Base-by-base conservation (phyloP, 1,284 basidiomycete species). In the Ceratobasidium sp. region DNA sequence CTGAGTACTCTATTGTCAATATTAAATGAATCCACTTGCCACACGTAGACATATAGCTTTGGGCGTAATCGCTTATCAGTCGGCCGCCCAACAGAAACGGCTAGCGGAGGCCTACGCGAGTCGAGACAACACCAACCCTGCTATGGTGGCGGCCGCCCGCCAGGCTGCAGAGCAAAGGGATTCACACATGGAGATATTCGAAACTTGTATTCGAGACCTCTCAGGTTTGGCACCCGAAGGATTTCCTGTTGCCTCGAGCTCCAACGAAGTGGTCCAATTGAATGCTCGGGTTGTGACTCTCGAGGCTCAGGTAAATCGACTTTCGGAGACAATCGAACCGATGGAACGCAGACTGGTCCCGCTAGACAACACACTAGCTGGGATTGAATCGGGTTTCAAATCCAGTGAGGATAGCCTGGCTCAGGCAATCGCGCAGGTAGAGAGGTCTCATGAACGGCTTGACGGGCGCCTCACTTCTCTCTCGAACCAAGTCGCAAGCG, bases 141-240 rank as follows among this genome's bases (percentile, higher is more conserved):
- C 27, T 11, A 33, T 36, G 15, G 36, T 31, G 15, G n/a, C 31
- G 7, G 56, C n/a, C 3, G 56, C 31, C 14, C 11, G 14, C 3
- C n/a, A 36, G 15, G 29, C 56, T 31, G 36, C 56, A 19, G 56
- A 29, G 3, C 56, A 59, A 22, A 31, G 6, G 29, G 29, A 7
- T 17, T 22, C 36, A 22, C 56, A 59, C 56, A 59, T 33, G 56
- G 56, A 33, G 6, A 31, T 19, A 29, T 59, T 59, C 29, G 56
- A 59, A 17, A 31, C 24, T 11, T 33, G 29, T 17, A 17, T 59
- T 33, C 56, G 56, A 33, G 31, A 9, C 2, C 56, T 59, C 7
- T 29, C 56, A 19, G 29, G 36, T 33, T 19, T 59, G 15, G 36
- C 56, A 33, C 56, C 56, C 3, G 56, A 33, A 7, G 29, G 29